A percentile compares a stretch with the other conserved stretches of the same genome.
Conservation (phyloP, 2,329 filamentous ascomycete genomes). For the Claviceps purpurea region DNA sequence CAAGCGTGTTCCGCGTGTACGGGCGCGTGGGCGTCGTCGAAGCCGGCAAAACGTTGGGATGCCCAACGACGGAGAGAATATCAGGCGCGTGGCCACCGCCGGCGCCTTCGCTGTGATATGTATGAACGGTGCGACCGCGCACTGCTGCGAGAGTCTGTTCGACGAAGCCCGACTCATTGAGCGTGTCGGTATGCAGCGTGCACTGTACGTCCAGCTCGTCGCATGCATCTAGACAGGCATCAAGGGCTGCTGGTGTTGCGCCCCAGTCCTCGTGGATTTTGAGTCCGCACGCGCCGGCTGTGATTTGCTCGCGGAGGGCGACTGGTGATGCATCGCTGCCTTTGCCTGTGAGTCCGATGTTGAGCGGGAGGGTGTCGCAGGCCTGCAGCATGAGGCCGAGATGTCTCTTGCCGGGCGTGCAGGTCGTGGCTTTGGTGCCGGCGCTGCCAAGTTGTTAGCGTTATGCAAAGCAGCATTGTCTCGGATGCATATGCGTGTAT, state of each 20-base stretch:
- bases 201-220: constrained; percentile 89
- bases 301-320: constrained; percentile 65
- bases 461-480: no score
- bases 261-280: constrained; percentile 98
- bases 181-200: constrained; percentile 87
- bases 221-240: constrained; percentile 71
- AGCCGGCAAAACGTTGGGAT: constrained; percentile 74
- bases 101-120: constrained; percentile 92
- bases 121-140: constrained; percentile 80
- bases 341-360: constrained; percentile 85
- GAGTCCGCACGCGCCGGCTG: constrained; percentile 75
- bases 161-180: constrained; percentile 96
- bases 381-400: constrained; percentile 86
- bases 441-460: constrained; percentile 36
- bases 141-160: constrained; percentile 81
- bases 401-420: constrained; percentile 73
- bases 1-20: constrained; percentile 81
- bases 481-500: no score
- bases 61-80: constrained; percentile 87
- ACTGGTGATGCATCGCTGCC: constrained; percentile 67
- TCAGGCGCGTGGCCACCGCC: constrained; percentile 91
- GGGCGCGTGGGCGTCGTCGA: constrained; percentile 89
- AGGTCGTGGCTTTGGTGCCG: constrained; percentile 83
- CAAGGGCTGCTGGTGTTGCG: constrained; percentile 78
- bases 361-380: constrained; percentile 67